Conservation (phyloP, 2,329 filamentous ascomycete genomes). For the Phaeosphaeria sp. region DNA sequence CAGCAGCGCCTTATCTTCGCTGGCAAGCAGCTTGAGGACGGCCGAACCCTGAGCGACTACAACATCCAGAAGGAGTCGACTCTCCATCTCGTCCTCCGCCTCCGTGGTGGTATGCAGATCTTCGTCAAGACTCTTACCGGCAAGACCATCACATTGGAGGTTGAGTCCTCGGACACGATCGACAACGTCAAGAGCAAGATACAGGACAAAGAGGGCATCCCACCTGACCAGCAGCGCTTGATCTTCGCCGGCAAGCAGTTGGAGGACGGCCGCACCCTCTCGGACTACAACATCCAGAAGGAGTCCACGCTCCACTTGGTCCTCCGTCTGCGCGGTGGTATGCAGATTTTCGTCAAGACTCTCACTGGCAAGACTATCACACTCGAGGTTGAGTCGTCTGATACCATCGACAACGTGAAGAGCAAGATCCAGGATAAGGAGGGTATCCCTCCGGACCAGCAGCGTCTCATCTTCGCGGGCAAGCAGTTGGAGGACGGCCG, state of each 20-base stretch:
- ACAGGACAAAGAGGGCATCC: constrained; percentile 97
- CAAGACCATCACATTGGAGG: constrained; percentile 60
- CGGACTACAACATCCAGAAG: constrained; percentile 96
- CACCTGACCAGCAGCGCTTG: constrained; percentile 92
- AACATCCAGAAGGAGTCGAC: constrained; percentile 89
- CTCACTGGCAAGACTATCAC: constrained; percentile 90
- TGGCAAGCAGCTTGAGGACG: constrained; percentile 96
- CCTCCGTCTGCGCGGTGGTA: constrained; percentile 84
- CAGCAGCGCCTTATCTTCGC: constrained; percentile 98
- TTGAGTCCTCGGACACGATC: too few species aligned
- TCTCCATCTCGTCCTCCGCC: constrained; percentile 77
- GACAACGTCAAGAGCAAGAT: constrained; percentile 98
- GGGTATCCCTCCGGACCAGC: constrained; percentile 93
- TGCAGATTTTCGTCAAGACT: constrained; percentile 66
- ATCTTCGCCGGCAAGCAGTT: constrained; percentile 98
- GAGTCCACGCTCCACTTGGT: constrained; percentile 86
- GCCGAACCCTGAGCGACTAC: constrained; percentile 89
- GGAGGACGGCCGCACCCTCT: constrained; percentile 89
- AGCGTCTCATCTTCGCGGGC: too few species aligned
- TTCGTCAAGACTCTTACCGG: constrained; percentile 69
- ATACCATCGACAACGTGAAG: constrained; percentile 95
- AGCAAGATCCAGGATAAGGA: constrained; percentile 80
- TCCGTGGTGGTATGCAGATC: constrained; percentile 70
- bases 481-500: constrained; percentile 91
- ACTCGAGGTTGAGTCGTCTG: too few species aligned